Base-by-base conservation (phyloP, 2,329 filamentous ascomycete genomes). In the Microsporum canis region DNA sequence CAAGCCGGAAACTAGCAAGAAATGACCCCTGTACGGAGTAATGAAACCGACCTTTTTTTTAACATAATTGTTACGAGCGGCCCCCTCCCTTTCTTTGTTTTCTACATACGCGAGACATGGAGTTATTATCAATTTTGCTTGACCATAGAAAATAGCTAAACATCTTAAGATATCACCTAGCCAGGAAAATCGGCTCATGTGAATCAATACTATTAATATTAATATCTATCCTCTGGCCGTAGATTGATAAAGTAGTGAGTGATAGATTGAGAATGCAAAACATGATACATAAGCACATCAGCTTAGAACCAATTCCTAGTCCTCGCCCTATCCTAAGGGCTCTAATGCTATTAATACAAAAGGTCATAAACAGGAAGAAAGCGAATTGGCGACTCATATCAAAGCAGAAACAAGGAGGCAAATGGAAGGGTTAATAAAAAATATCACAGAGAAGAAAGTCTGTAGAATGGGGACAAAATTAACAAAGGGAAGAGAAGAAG, bases 291-390 rank as follows among this genome's bases (percentile, higher is more conserved):
- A 29, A 41, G 23, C 43, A 47, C 43, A 47, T 47, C 43, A 47
- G 43, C 43, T 47, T 17, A 27, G 43, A n/a, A 47, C 43, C 43
- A 17, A 23, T 47, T 47, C 43, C 43, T 47, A 47, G 43, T 27
- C 43, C 43, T 47, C 43, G 23, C 17, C 43, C 43, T 47, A 47
- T 47, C 43, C 43, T 47, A 47, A 27, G 43, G 43, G 43, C 23
- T 47, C 43, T 47, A 43, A 47, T 47, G 43, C 43, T 47, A 47
- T 47, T 47, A 47, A 47, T 47, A 47, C 43, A 47, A 47, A 45
- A 47, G 17, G 27, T 47, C 43, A 47, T 47, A 27, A 29, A 47
- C 17, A 47, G 17, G 43, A 47, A 47, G 23, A 3, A 47, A 47
- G 17, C 27, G 43, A 47, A 23, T 23, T n/a, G 17, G 10, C 14